phyloP scores from a whole-genome alignment of 345 rosid genomes.

The Orychophragmus violaceus region DNA sequence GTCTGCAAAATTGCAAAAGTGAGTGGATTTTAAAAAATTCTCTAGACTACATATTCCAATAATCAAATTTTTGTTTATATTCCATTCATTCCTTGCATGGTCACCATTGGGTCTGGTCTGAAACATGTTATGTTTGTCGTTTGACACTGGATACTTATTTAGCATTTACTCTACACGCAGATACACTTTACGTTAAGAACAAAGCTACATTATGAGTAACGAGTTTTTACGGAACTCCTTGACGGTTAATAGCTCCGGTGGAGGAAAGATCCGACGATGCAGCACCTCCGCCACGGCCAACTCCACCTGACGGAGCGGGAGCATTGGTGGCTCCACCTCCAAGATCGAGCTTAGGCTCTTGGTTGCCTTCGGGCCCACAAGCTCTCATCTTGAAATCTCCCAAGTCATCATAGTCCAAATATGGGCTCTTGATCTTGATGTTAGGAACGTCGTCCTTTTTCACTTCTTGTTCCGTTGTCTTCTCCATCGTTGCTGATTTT shows the following conservation, averaged over 20 bases:
- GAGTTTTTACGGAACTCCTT: slow-evolving; percentile 9
- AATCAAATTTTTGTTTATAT: no score
- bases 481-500: not conserved
- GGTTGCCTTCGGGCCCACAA: slow-evolving; percentile 53
- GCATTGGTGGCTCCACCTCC: slow-evolving; percentile 60
- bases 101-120: no score
- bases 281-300: slow-evolving; percentile 7
- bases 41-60: no score
- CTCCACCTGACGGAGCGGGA: slow-evolving; percentile 49
- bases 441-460: not conserved
- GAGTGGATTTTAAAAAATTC: no score
- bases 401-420: slow-evolving; percentile 5
- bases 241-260: slow-evolving; percentile 8
- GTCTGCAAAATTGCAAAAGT: no score
- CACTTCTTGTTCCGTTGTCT: not conserved
- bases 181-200: no score
- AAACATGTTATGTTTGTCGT: no score
- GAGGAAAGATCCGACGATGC: slow-evolving; percentile 20
- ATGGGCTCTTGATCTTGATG: slow-evolving; percentile 17
- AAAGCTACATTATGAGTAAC: not conserved
- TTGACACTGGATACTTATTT: no score
- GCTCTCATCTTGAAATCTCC: slow-evolving; percentile 31
- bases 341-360: slow-evolving; percentile 36
- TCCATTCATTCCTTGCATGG: no score
- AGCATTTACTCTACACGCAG: no score